Percentiles rank a stretch among this genome's conserved stretches.
Conservation (phyloP, 345 rosid genomes). For the Cardiospermum halicacabum region DNA sequence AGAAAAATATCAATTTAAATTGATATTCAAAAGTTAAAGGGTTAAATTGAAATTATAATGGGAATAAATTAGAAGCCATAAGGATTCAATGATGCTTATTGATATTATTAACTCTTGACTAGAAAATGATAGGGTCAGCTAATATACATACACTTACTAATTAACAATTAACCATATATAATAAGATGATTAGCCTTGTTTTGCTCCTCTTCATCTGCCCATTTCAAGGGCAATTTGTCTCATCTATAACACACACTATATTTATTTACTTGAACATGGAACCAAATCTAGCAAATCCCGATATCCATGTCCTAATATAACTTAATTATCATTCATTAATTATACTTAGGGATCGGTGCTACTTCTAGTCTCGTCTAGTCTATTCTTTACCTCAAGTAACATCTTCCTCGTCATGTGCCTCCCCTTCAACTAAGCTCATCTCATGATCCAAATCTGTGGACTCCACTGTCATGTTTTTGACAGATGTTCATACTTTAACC, state of each 20-base stretch:
- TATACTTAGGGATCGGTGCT: conserved; percentile 5
- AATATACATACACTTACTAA: no score
- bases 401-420: conserved; percentile 10
- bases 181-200: conserved; percentile 6
- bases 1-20: no score
- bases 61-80: no score
- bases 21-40: no score
- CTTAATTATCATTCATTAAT: neutral
- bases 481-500: no score
- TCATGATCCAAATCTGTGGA: no score
- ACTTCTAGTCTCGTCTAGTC: neutral
- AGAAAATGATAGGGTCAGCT: no score
- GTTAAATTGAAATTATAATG: no score
- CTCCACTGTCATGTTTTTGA: no score
- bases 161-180: no score
- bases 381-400: neutral
- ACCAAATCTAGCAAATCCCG: conserved; percentile 74
- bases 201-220: conserved; percentile 25
- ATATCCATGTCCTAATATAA: conserved; percentile 25
- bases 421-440: neutral
- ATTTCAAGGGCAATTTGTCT: conserved; percentile 26
- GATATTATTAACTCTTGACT: no score
- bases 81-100: no score
- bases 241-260: conserved; percentile 11
- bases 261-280: conserved; percentile 23